A percentile compares a stretch with the other conserved stretches of the same genome.
Evolutionary conservation across 2,329 filamentous ascomycete genomes (phyloP).

Genomic region (Acrodontium crateriforme): DNA sequence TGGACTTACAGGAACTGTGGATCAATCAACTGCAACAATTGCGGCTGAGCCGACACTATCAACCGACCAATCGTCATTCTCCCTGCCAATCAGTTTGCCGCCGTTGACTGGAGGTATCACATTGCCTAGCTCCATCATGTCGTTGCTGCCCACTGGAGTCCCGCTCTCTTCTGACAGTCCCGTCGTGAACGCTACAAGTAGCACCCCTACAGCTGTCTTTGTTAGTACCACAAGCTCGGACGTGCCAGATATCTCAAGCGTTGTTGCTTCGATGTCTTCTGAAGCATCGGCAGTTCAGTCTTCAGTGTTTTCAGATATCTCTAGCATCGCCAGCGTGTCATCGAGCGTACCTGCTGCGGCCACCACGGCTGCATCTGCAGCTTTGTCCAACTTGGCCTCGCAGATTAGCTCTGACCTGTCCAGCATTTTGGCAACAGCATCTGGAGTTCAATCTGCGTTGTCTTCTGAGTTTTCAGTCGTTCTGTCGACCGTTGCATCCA

Average conservation of each 20-base stretch:
- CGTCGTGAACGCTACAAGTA: too few species aligned
- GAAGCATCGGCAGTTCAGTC: slow-evolving; percentile 8
- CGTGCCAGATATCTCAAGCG: slow-evolving; percentile 3
- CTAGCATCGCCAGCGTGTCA: slow-evolving; percentile 5
- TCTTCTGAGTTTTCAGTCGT: slow-evolving; percentile 18
- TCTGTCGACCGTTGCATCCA: slow-evolving; percentile 17
- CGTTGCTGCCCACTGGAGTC: too few species aligned
- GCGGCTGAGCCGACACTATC: too few species aligned
- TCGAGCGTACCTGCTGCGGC: slow-evolving; percentile 4
- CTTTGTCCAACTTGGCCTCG: slow-evolving; percentile 17
- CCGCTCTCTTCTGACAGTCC: too few species aligned
- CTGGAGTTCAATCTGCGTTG: slow-evolving; percentile 13
- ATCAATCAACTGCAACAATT: too few species aligned
- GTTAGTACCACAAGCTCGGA: too few species aligned
- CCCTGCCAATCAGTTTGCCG: too few species aligned
- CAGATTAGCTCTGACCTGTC: slow-evolving; percentile 16
- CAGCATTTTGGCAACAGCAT: slow-evolving; percentile 15
- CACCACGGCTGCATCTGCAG: slow-evolving; percentile 10
- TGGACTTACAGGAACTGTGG: too few species aligned
- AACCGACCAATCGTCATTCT: too few species aligned
- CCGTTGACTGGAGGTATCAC: too few species aligned
- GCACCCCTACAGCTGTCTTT: too few species aligned
- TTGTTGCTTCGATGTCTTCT: slow-evolving; percentile 16
- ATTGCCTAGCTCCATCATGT: too few species aligned
- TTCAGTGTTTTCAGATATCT: slow-evolving; percentile 9